Conservation (phyloP, 2,329 filamentous ascomycete species). For the Ophiostoma sp. region DNA sequence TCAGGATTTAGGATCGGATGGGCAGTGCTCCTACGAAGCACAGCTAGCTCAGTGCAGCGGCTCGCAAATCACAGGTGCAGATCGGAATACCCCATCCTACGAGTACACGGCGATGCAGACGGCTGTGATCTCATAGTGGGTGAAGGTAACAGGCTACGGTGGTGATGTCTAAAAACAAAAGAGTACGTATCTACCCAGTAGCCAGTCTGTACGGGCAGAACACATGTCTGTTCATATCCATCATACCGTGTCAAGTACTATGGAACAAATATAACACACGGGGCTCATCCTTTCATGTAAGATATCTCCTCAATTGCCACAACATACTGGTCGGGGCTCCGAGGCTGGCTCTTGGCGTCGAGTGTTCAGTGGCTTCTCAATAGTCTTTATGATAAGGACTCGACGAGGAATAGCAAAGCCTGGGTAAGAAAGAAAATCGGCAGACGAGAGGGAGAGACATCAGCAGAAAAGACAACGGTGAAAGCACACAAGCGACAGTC, state of each 20-base stretch:
- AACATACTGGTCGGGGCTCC: not conserved
- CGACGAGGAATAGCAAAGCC: not conserved
- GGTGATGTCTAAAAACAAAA: no score
- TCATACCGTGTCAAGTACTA: not conserved
- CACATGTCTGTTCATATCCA: slow-evolving; percentile 6
- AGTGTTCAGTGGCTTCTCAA: not conserved
- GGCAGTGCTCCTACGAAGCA: not conserved
- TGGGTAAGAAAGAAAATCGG: no score
- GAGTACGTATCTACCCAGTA: no score
- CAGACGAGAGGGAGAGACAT: no score
- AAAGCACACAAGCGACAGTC: no score
- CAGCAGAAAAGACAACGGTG: no score
- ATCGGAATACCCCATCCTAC: no score
- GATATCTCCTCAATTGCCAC: not conserved
- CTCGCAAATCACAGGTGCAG: no score
- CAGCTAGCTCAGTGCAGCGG: no score
- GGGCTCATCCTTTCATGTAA: not conserved
- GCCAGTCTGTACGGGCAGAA: not conserved
- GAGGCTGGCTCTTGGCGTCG: slow-evolving; percentile 1
- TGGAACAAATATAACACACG: slow-evolving; percentile 6
- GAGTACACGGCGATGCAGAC: no score
- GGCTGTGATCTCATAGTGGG: no score
- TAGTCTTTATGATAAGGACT: not conserved
- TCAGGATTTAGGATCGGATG: not conserved
- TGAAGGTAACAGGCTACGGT: no score